Conservation (phyloP, 2,329 filamentous ascomycete species). For the Stenocarpella maydis region DNA sequence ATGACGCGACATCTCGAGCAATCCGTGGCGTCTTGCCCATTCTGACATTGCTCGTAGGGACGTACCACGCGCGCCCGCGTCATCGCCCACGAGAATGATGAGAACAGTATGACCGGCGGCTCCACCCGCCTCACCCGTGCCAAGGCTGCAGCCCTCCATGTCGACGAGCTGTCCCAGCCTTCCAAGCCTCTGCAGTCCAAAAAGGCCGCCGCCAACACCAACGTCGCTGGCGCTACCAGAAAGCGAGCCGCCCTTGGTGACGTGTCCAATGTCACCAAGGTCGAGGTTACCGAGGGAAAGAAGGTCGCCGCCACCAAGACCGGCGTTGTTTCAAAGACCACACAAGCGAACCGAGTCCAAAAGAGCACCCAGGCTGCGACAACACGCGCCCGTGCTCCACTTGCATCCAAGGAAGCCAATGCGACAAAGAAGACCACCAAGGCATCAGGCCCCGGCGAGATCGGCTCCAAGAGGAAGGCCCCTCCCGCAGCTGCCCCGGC, state of each 20-base stretch:
- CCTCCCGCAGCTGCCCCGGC: slow-evolving; percentile 49
- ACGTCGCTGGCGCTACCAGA: slow-evolving; percentile 55
- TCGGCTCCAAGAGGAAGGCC: slow-evolving; percentile 69
- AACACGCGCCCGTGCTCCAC: slow-evolving; percentile 62
- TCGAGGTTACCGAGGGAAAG: slow-evolving; percentile 75
- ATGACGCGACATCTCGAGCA: slow-evolving; percentile 15
- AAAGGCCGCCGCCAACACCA: slow-evolving; percentile 64
- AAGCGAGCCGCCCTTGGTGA: slow-evolving; percentile 90
- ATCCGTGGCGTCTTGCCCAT: background rate
- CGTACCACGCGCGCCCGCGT: slow-evolving; percentile 75
- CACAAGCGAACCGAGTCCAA: slow-evolving; percentile 82
- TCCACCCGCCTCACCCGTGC: slow-evolving; percentile 90
- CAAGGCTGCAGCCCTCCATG: slow-evolving; percentile 79
- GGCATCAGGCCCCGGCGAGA: slow-evolving; percentile 52
- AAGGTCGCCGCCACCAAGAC: slow-evolving; percentile 71
- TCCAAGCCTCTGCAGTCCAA: slow-evolving; percentile 74
- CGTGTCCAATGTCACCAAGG: slow-evolving; percentile 93
- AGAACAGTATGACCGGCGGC: slow-evolving; percentile 67
- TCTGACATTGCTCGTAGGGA: slow-evolving; percentile 57
- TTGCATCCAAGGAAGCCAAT: slow-evolving; percentile 68
- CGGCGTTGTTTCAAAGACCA: slow-evolving; percentile 80
- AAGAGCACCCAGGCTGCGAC: slow-evolving; percentile 69
- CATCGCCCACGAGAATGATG: slow-evolving; percentile 92
- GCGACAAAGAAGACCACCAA: slow-evolving; percentile 55
- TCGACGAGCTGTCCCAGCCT: slow-evolving; percentile 66